These are phyloP conservation scores for Candida sakaeoensis DNA, from an alignment of 805 yeast species.

Conservation along the genomic window DNA sequence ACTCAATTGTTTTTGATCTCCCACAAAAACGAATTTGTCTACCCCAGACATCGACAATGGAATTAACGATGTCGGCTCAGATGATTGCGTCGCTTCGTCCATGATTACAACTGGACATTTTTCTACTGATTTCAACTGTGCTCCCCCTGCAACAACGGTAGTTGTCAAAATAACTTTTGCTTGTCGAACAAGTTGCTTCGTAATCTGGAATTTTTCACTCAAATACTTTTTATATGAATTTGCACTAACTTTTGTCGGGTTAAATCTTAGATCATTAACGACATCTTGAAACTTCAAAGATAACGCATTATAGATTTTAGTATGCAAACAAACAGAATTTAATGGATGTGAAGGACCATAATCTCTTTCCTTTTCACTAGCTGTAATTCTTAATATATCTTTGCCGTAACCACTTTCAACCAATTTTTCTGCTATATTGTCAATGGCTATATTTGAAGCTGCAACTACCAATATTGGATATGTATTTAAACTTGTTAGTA, in stretches of 20 bases:
- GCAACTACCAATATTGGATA: conserved; percentile 71
- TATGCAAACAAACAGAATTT: conserved; percentile 60
- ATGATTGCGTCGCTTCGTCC: conserved; percentile 78
- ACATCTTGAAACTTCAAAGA: conserved; percentile 43
- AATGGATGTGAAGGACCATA: conserved; percentile 56
- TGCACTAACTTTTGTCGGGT: conserved; percentile 23
- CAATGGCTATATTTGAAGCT: conserved; percentile 72
- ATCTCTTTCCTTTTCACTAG: conserved; percentile 58
- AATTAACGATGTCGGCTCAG: conserved; percentile 68
- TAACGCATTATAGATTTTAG: conserved; percentile 49
- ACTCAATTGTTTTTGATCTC: conserved; percentile 73
- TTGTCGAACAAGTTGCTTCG: conserved; percentile 53
- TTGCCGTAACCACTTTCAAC: conserved; percentile 43
- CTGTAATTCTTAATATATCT: conserved; percentile 54
- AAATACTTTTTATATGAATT: conserved; percentile 45
- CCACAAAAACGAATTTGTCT: conserved; percentile 64
- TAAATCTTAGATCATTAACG: conserved; percentile 38
- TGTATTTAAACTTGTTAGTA: conserved; percentile 50
- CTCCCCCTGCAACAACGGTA: conserved; percentile 69
- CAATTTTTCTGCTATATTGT: conserved; percentile 69
- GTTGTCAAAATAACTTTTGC: conserved; percentile 72
- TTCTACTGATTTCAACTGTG: conserved; percentile 51
- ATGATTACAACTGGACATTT: conserved; percentile 65
- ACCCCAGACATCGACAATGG: conserved; percentile 69
- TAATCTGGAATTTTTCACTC: conserved; percentile 40